Conservation (phyloP, 2,329 filamentous ascomycete genomes). For the Exophiala phaeomuriformis region DNA sequence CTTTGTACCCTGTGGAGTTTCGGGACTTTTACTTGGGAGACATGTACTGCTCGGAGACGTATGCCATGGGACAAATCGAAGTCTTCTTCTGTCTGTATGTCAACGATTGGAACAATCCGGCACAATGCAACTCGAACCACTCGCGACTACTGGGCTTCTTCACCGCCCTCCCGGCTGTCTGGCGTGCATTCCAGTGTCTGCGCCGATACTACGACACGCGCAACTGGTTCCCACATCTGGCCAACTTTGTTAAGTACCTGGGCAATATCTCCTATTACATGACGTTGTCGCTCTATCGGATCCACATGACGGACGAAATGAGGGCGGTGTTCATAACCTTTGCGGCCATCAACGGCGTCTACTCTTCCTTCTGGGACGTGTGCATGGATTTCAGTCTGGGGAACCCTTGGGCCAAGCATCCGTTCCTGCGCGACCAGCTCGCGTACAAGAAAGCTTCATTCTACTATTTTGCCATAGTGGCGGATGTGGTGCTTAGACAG, state of each 20-base stretch:
- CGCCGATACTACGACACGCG: conserved; percentile 80
- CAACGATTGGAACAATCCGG: conserved; percentile 64
- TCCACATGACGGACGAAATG: conserved; percentile 52
- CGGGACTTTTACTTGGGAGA: conserved; percentile 96
- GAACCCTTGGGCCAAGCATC: conserved; percentile 62
- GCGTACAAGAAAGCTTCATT: conserved; percentile 71
- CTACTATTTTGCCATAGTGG: conserved; percentile 77
- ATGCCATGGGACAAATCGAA: conserved; percentile 79
- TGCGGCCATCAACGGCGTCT: conserved; percentile 73
- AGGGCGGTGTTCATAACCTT: conserved; percentile 69
- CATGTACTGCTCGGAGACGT: conserved; percentile 94
- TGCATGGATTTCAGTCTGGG: conserved; percentile 95
- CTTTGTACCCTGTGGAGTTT: conserved; percentile 89
- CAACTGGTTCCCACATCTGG: conserved; percentile 84
- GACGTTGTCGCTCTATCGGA: conserved; percentile 74
- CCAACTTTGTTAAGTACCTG: conserved; percentile 85
- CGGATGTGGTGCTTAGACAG: conserved; percentile 81
- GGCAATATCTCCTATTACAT: conserved; percentile 76
- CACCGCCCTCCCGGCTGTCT: conserved; percentile 72
- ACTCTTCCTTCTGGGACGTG: conserved; percentile 85
- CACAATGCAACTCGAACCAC: conserved; percentile 75
- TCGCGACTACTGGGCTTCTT: conserved; percentile 83
- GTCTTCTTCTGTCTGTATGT: conserved; percentile 93
- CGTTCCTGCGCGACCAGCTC: conserved; percentile 66
- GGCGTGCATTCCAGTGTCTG: conserved; percentile 84